Evolutionary conservation across 1,284 basidiomycete genomes (phyloP), one percentile per base, ranked within the genome.

Genomic region (Moesziomyces parantarcticus): DNA sequence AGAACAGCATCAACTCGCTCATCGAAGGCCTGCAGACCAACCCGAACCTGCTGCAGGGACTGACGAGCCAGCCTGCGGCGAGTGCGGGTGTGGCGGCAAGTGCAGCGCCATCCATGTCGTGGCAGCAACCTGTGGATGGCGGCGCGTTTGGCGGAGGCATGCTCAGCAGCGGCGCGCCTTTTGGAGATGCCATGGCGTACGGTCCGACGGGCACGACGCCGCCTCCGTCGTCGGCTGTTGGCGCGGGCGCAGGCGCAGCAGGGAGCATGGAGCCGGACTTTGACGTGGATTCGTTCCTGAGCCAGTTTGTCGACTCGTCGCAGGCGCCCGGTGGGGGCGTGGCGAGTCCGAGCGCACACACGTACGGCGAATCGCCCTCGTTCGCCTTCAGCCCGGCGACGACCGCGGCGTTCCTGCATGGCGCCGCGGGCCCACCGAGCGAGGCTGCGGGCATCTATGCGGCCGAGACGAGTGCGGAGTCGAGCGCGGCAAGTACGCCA

Each of bases 21-120:
- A 90, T 93, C 46, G 87, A 90, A 76, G 88, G 87, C 54, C 87
- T 92, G 58, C 91, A 91, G 2, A 85, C 92, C 40, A 90, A 78
- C 39, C 69, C 77, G 21, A 57, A 50, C 18, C 18, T 66, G 41
- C 18, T 71, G 47, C 50, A 57, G 43, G 40, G 36, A 9, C 44
- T 62, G 18, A n/a, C 34, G 9, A 44, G 50, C 10, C 54, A 49
- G 54, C 21, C 47, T 11, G 36, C 47, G 39, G 14, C 21, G n/a
- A 9, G 3, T 18, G 29, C 23, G 3, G 16, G 7, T 9, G 26
- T 20, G 5, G 9, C 50, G 5, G 39, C 36, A 11, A 40, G 34
- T 22, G 11, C 50, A 8, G 54, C 32, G 44, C 22, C 42, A 10
- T 21, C 25, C 4, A 48, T 57, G 40, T 40, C 47, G n/a, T 57